Evolutionary conservation across 2,329 filamentous ascomycete species (phyloP).

Genomic region (Coleophoma cylindrospora): DNA sequence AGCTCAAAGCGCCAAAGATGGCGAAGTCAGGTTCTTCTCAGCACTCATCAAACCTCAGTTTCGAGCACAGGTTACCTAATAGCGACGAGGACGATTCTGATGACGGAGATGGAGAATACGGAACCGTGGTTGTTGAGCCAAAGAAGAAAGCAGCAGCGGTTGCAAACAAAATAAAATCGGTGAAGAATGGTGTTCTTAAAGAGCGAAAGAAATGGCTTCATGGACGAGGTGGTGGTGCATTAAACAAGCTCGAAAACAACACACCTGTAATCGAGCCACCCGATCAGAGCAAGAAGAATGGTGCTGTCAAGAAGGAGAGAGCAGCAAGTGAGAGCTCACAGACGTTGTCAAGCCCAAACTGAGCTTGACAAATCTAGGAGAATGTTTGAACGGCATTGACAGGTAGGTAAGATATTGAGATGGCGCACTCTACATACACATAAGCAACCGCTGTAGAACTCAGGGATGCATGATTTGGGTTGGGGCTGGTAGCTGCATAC

Average conservation of each 20-base stretch:
- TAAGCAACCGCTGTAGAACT: too few species aligned
- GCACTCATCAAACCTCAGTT: constrained; percentile 16
- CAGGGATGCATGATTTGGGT: too few species aligned
- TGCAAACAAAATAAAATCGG: not conserved
- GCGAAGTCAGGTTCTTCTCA: constrained; percentile 12
- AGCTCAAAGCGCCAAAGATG: constrained; percentile 20
- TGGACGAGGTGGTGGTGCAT: constrained; percentile 7
- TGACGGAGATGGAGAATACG: constrained; percentile 21
- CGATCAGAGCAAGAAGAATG: not conserved
- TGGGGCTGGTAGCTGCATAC: too few species aligned
- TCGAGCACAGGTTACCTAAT: constrained; percentile 15
- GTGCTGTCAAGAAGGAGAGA: not conserved
- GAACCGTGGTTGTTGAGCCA: constrained; percentile 15
- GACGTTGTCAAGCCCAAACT: not conserved
- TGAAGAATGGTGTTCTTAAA: constrained; percentile 3
- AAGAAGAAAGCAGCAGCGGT: constrained; percentile 14
- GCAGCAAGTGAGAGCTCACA: not conserved
- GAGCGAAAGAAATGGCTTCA: constrained; percentile 10
- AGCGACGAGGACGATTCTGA: constrained; percentile 20
- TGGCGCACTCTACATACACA: too few species aligned
- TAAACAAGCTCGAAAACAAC: not conserved
- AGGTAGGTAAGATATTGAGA: too few species aligned
- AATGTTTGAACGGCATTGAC: too few species aligned
- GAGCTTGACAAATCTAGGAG: not conserved
- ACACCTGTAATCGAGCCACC: not conserved